Percentiles rank a stretch among this genome's conserved stretches.
Conservation (phyloP, 1,284 basidiomycete genomes). For the Sanguinoderma infundibulare region DNA sequence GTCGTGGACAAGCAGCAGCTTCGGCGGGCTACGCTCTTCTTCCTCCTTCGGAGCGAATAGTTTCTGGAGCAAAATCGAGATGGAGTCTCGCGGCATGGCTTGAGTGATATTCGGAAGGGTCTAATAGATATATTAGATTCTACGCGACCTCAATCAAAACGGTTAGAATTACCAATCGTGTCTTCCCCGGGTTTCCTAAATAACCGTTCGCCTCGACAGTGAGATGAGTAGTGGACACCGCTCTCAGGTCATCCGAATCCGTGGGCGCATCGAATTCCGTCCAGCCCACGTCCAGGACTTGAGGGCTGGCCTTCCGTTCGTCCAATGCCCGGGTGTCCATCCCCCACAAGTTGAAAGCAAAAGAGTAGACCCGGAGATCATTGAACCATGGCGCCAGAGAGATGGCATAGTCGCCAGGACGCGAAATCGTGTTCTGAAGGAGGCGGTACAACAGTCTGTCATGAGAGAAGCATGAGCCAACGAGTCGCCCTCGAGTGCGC, state of each 20-base stretch:
- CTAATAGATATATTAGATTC: background rate
- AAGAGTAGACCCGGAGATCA: slow-evolving; percentile 29
- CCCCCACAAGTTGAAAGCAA: slow-evolving; percentile 38
- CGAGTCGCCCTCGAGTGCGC: background rate
- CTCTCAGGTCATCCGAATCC: slow-evolving; percentile 20
- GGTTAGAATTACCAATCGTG: slow-evolving; percentile 21
- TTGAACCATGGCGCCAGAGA: slow-evolving; percentile 25
- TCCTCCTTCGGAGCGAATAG: slow-evolving; percentile 18
- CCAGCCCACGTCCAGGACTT: slow-evolving; percentile 39
- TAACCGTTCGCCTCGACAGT: slow-evolving; percentile 30
- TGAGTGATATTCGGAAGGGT: slow-evolving; percentile 15
- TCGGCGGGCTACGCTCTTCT: slow-evolving; percentile 9
- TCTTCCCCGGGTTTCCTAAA: slow-evolving; percentile 29
- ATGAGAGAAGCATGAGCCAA: background rate
- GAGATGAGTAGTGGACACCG: slow-evolving; percentile 29
- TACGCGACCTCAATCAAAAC: background rate
- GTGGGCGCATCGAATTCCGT: slow-evolving; percentile 30
- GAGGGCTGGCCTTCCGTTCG: slow-evolving; percentile 32
- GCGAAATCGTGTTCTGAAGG: slow-evolving; percentile 12
- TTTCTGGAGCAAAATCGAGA: slow-evolving; percentile 21
- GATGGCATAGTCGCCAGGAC: slow-evolving; percentile 29
- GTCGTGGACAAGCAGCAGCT: slow-evolving; percentile 37
- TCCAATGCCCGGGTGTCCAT: slow-evolving; percentile 25
- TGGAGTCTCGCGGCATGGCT: slow-evolving; percentile 9
- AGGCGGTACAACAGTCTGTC: slow-evolving; percentile 26